Conservation (phyloP, 2,329 filamentous ascomycete species). For the Blastomyces gilchristii region DNA sequence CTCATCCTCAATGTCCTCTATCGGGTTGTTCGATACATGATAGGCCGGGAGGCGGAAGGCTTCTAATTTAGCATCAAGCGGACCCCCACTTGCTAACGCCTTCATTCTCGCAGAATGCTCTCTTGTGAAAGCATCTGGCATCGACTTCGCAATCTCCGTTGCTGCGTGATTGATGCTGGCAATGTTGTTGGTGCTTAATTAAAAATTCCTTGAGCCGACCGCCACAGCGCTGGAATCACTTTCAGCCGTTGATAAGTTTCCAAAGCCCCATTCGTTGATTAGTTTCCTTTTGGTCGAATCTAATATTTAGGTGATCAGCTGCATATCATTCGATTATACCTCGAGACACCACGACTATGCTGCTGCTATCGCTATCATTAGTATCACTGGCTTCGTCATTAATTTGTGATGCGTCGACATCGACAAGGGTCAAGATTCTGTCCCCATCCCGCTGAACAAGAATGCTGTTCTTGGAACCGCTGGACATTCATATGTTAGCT, state of each 20-base stretch:
- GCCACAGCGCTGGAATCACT: neutral
- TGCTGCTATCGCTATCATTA: neutral
- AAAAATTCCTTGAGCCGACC: neutral
- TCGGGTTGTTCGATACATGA: conserved; percentile 2
- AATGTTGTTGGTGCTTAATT: neutral
- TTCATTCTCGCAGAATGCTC: neutral
- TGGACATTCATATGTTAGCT: neutral
- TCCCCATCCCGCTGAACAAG: neutral
- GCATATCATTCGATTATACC: neutral
- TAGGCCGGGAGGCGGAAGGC: conserved; percentile 1
- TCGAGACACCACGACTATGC: neutral
- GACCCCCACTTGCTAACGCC: neutral
- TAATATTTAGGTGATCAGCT: neutral
- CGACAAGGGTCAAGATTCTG: neutral
- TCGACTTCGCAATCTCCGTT: neutral
- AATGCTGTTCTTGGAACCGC: neutral
- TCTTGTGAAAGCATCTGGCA: neutral
- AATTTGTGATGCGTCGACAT: neutral
- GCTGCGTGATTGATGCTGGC: neutral
- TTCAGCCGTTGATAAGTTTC: too few species aligned
- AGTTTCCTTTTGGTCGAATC: neutral
- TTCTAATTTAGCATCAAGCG: neutral
- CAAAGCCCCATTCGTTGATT: neutral
- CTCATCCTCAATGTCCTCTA: neutral
- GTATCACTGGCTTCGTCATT: neutral